These are phyloP conservation scores for Vitis vinifera DNA, from an alignment of 164 flowering plant genomes.

Conservation along the genomic window DNA sequence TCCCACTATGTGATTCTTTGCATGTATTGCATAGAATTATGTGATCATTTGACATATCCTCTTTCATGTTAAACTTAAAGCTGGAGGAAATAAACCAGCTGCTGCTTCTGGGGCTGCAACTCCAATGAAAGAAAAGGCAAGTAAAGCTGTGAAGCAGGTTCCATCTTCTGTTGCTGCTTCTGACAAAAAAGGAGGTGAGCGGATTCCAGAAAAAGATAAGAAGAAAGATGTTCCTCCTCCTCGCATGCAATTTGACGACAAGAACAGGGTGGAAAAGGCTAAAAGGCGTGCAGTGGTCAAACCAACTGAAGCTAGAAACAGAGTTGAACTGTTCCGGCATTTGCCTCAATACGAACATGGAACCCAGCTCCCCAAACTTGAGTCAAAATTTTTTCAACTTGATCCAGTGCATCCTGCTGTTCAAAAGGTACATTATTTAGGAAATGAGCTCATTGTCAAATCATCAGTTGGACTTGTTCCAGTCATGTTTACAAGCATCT, in stretches of 20 bases:
- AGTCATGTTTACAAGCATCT: too few relatives aligned
- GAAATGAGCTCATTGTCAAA: not conserved
- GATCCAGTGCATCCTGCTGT: constrained; percentile 91
- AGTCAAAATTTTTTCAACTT: constrained; percentile 78
- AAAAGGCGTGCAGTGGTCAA: constrained; percentile 84
- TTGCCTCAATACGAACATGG: constrained; percentile 95
- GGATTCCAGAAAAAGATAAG: constrained; percentile 71
- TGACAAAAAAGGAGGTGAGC: constrained; percentile 70
- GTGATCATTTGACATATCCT: too few relatives aligned
- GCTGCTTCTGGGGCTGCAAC: constrained; percentile 36
- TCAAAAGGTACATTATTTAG: constrained; percentile 60
- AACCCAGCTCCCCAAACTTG: constrained; percentile 85
- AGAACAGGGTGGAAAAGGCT: constrained; percentile 81
- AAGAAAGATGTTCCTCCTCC: constrained; percentile 85
- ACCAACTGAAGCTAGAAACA: constrained; percentile 84
- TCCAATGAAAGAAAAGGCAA: constrained; percentile 39
- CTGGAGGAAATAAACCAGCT: constrained; percentile 44
- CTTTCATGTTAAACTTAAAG: constrained; percentile 10
- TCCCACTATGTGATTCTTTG: too few relatives aligned
- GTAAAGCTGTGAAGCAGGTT: constrained; percentile 50
- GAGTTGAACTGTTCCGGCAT: constrained; percentile 60
- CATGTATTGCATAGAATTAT: too few relatives aligned
- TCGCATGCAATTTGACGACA: constrained; percentile 81
- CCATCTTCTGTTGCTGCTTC: constrained; percentile 40
- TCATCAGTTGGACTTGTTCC: too few relatives aligned